Percentiles rank a stretch among this genome's conserved stretches.
phyloP scores from a whole-genome alignment of 2,329 filamentous ascomycete species.

The Colletotrichum acutatum region DNA sequence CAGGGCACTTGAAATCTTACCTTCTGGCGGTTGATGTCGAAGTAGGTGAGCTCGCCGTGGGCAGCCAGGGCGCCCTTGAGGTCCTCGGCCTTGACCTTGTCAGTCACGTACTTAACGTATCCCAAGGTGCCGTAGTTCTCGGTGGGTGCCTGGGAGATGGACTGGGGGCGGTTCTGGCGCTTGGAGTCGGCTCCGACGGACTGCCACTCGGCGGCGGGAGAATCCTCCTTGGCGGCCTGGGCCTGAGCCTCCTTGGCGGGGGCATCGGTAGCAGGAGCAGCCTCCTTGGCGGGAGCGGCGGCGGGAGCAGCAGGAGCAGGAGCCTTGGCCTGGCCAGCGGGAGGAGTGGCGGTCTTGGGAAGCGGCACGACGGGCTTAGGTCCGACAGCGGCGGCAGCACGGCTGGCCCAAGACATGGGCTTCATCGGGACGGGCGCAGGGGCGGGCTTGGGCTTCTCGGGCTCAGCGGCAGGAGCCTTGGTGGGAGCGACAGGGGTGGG shows the following conservation, averaged over 20 bases:
- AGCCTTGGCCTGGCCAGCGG: constrained; percentile 63
- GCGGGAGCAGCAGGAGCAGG: constrained; percentile 58
- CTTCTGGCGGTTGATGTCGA: constrained; percentile 86
- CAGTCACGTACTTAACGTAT: constrained; percentile 96
- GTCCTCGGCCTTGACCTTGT: constrained; percentile 82
- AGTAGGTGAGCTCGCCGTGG: constrained; percentile 77
- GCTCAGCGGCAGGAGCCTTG: constrained; percentile 55
- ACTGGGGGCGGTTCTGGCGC: constrained; percentile 81
- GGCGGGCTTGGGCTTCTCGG: constrained; percentile 55
- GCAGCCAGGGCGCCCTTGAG: constrained; percentile 77
- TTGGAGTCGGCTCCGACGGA: constrained; percentile 86
- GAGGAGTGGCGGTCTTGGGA: constrained; percentile 67
- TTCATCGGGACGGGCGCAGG: constrained; percentile 65
- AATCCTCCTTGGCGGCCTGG: constrained; percentile 60
- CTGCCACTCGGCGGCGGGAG: constrained; percentile 80
- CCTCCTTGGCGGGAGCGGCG: constrained; percentile 55
- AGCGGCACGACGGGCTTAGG: constrained; percentile 63
- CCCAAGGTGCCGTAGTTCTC: constrained; percentile 84
- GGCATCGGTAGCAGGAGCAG: constrained; percentile 52
- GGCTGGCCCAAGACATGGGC: constrained; percentile 82
- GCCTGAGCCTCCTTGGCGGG: constrained; percentile 49
- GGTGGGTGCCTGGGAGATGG: constrained; percentile 65
- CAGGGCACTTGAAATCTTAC: constrained; percentile 57
- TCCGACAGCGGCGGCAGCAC: constrained; percentile 67
- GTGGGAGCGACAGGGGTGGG: constrained; percentile 62